phyloP scores from a whole-genome alignment of 225 moss, liverwort and hornwort genomes.

The Sphagnum tenellum region DNA sequence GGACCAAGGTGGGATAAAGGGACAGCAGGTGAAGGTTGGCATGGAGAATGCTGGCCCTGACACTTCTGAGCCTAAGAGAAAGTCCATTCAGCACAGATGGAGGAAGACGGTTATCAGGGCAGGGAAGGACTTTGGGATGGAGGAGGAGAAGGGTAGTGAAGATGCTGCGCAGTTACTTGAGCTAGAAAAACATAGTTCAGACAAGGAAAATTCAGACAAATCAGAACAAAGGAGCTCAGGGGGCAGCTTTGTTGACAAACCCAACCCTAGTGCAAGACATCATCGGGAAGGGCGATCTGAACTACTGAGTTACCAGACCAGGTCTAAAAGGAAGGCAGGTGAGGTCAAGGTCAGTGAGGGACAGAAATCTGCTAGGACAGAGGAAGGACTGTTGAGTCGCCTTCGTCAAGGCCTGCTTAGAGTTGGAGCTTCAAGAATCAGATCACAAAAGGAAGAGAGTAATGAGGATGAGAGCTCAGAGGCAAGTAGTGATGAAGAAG shows the following conservation, averaged over 20 bases:
- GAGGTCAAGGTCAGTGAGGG: constrained; percentile 11
- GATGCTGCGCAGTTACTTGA: too few species aligned
- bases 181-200: constrained; percentile 1
- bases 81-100: constrained; percentile 3
- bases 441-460: too few species aligned
- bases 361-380: constrained; percentile 26
- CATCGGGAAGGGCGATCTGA: constrained; percentile 1
- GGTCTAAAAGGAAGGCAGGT: constrained; percentile 37
- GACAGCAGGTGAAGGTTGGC: too few species aligned
- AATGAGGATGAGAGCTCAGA: constrained; percentile 5
- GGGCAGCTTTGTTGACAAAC: constrained; percentile 11
- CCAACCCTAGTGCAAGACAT: constrained; percentile 1
- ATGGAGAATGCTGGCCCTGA: too few species aligned
- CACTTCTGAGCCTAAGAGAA: too few species aligned
- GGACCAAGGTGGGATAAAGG: too few species aligned
- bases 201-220: constrained; percentile 16
- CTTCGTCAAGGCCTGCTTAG: not conserved
- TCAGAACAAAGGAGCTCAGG: constrained; percentile 17
- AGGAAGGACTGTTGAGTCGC: constrained; percentile 7
- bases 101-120: constrained; percentile 12
- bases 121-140: constrained; percentile 10
- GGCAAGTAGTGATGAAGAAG: constrained; percentile 10
- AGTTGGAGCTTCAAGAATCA: too few species aligned
- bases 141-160: constrained; percentile 1
- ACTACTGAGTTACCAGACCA: constrained; percentile 3